Percentiles rank a stretch among this genome's conserved stretches.
Conservation (phyloP, 805 yeast species). For the Monosporozyma servazzii region DNA sequence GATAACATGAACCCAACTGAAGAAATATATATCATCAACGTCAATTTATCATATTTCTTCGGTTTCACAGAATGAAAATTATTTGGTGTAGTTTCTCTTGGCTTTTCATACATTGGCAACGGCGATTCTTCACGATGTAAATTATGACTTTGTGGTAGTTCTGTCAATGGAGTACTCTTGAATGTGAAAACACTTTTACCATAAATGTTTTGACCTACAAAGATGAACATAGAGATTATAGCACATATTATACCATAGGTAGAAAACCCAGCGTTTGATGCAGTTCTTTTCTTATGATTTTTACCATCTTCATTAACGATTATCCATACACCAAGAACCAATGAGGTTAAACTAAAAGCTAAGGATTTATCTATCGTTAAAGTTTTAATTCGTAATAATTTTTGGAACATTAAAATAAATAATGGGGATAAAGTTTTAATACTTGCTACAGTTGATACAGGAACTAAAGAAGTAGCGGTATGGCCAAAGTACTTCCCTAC, state of each 20-base stretch:
- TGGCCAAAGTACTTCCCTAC: conserved; percentile 54
- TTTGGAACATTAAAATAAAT: conserved; percentile 48
- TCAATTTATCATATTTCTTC: conserved; percentile 64
- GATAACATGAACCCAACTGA: conserved; percentile 61
- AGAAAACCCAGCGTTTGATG: conserved; percentile 9
- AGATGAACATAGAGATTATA: conserved; percentile 55
- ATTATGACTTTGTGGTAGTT: not conserved
- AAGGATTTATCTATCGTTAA: conserved; percentile 9
- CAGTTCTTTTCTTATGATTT: conserved; percentile 2
- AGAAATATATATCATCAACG: conserved; percentile 74
- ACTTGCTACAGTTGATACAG: conserved; percentile 62
- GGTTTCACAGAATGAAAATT: not conserved
- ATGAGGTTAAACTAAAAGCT: conserved; percentile 18
- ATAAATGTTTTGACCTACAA: conserved; percentile 80
- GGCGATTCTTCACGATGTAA: conserved; percentile 13
- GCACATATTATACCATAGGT: conserved; percentile 59
- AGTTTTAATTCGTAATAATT: conserved; percentile 27
- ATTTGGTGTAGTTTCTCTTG: not conserved
- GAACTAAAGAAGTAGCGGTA: conserved; percentile 55
- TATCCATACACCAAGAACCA: conserved; percentile 26
- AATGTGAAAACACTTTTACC: conserved; percentile 70
- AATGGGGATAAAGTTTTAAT: conserved; percentile 61
- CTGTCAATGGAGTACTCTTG: conserved; percentile 13
- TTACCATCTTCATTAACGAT: conserved; percentile 21
- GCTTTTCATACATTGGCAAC: conserved; percentile 10